Evolutionary conservation across 208 protist genomes (phyloP), one percentile per base, ranked within the genome.

Genomic region (Acanthamoeba castellanii): DNA sequence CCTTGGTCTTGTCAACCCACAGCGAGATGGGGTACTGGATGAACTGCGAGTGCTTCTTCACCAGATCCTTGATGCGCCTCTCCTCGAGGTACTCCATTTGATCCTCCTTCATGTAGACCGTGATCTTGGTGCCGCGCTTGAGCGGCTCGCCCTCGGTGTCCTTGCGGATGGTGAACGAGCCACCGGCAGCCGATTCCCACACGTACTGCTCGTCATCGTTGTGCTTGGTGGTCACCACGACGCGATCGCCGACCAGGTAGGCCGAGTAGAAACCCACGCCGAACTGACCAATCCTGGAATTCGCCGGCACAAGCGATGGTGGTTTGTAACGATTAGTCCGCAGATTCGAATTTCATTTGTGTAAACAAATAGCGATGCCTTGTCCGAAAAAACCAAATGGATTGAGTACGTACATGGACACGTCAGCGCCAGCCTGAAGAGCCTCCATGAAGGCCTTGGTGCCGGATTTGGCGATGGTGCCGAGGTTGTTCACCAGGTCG

Each of bases 221-320:
- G 98, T 99, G 97, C 98, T 99, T 99, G 87, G 99, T 99, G 68
- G 97, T 97, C n/a, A 99, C 99, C 1, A 97, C 96, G 47, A 99
- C 99, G 47, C 97, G 96, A 96, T 99, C 98, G 59, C 99, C 99
- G 57, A 99, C 99, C 25, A 99, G 98, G 97, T 99, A 99, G 34
- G 99, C 99, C 78, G 99, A 99, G 98, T 99, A 99, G 98, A 99
- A 99, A 92, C 99, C 99, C 82, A 99, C 99, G 99, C 99, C 99
- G 96, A 99, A 99, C 98, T 99, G 99, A 95, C 99, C 99, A 95
- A 99, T 99, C 70, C 70, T 78, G 30, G n/a, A n/a, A 52, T 11
- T 52, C 47, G 47, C 47, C 47, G 47, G n/a, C n/a, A n/a, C n/a
- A n/a, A n/a, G n/a, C n/a, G n/a, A n/a, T n/a, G n/a, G n/a, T n/a